phyloP scores from a whole-genome alignment of 2,329 filamentous ascomycete species.

The Arthrobotrys megalospora region DNA sequence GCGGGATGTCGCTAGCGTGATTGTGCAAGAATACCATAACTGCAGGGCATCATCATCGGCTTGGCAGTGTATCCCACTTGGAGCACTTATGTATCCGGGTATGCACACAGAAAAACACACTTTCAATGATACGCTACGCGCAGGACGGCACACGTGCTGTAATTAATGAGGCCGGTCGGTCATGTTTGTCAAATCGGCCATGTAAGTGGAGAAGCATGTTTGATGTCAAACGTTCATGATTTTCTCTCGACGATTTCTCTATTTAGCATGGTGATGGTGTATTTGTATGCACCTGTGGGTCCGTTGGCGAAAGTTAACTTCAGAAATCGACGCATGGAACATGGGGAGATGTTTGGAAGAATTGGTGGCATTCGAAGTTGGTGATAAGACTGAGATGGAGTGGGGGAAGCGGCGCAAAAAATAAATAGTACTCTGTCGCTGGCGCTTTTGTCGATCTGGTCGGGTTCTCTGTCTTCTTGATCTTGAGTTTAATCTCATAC shows the following conservation, averaged over 20 bases:
- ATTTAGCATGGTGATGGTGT: constrained; percentile 10
- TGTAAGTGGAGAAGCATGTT: constrained; percentile 18
- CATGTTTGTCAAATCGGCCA: constrained; percentile 19
- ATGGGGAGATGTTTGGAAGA: not conserved
- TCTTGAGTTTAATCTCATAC: not conserved
- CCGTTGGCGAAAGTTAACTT: constrained; percentile 6
- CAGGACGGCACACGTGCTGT: no score
- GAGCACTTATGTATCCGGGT: not conserved
- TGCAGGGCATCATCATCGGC: not conserved
- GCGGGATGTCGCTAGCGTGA: constrained; percentile 18
- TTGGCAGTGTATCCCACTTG: constrained; percentile 13
- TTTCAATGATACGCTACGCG: not conserved
- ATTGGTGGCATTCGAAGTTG: constrained; percentile 1
- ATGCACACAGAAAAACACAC: not conserved
- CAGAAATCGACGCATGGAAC: not conserved
- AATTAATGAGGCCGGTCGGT: not conserved
- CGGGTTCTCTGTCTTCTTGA: not conserved
- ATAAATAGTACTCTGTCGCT: constrained; percentile 31
- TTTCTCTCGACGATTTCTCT: constrained; percentile 28
- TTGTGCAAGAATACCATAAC: constrained; percentile 7
- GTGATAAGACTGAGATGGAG: constrained; percentile 5
- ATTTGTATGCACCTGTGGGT: constrained; percentile 20
- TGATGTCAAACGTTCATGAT: constrained; percentile 19
- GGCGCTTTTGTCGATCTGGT: not conserved
- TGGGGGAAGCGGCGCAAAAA: not conserved